Evolutionary conservation across 2,329 filamentous ascomycete species (phyloP), one percentile per base, ranked within the genome.

Genomic region (Aspergillus pseudoviridinutans): DNA sequence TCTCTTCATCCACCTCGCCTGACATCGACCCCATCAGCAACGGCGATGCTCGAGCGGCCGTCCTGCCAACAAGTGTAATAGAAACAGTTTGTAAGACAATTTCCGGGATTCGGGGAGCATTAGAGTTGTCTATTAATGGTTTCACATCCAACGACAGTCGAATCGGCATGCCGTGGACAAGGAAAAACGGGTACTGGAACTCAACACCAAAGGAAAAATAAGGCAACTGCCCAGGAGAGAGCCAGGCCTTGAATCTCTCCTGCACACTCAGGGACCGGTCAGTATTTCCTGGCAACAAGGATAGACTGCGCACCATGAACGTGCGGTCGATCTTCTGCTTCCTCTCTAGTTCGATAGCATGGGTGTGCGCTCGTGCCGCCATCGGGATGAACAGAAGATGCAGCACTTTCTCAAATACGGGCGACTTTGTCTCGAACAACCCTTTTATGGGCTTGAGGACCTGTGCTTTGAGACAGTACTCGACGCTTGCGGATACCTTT

Each of bases 221-320:
- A n/a, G 61, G 58, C 7, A 62, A 41, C n/a, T 57, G 62, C 17
- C 49, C 35, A 1, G 60, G 51, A 22, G 53, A 56, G n/a, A 61
- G 41, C 62, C 57, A 58, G 2, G 58, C 57, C 24, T 55, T 55
- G 2, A 63, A 38, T 38, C 55, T 64, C 20, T 62, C 60, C 14
- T 53, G 52, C 2, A 57, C 9, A 1, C 28, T 53, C 10, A 61
- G 20, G 8, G 25, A 55, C n/a, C 57, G 55, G 1, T 61, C 58
- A 22, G 46, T 50, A n/a, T 61, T 64, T 9, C 57, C 53, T 3
- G 58, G 58, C 14, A 61, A 51, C 2, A 64, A 20, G 1, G 53
- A 51, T 9, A 59, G 41, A 5, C 58, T 61, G n/a, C 50, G 50
- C 7, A 61, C 52, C 1, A 41, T 59, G 14, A 63, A 61, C 1